These are phyloP conservation scores for Oidium heveae DNA, from an alignment of 2,329 filamentous ascomycete species.

Conservation along the genomic window DNA sequence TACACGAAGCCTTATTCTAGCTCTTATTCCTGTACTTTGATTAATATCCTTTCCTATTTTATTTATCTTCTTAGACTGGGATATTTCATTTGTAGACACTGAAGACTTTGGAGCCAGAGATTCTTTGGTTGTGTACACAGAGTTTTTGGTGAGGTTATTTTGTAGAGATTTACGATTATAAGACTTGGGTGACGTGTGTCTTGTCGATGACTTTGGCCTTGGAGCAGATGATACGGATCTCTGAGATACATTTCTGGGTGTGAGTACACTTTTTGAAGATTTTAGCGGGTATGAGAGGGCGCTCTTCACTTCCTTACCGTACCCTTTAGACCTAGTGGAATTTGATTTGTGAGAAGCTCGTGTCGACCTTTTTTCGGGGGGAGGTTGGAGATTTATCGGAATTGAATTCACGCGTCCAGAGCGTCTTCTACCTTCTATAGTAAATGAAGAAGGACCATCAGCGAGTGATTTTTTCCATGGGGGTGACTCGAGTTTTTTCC, in stretches of 20 bases:
- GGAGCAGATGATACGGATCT: neutral
- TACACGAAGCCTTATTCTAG: constrained; percentile 25
- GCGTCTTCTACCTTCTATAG: constrained; percentile 44
- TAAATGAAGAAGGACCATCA: constrained; percentile 70
- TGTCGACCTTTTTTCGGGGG: constrained; percentile 25
- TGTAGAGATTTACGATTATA: neutral
- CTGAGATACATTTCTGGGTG: neutral
- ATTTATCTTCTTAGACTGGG: neutral
- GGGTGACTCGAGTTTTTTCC: constrained; percentile 41
- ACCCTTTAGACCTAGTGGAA: neutral
- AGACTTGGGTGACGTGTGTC: neutral
- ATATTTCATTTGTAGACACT: neutral
- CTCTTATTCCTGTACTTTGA: constrained; percentile 10
- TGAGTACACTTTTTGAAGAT: neutral
- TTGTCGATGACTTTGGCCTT: neutral
- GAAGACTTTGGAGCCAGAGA: neutral
- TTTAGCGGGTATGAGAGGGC: neutral
- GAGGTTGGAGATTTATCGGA: constrained; percentile 26
- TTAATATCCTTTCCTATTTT: constrained; percentile 6
- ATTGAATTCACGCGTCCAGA: constrained; percentile 36
- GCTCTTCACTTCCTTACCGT: neutral
- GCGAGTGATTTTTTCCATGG: constrained; percentile 78
- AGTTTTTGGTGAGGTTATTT: neutral
- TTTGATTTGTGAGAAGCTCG: constrained; percentile 15
- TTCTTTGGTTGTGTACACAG: too few relatives aligned